Percentiles rank a stretch among this genome's conserved stretches.
phyloP scores from a whole-genome alignment of 1,139 yeast species.

The Sugiyamaella xylanicola region DNA sequence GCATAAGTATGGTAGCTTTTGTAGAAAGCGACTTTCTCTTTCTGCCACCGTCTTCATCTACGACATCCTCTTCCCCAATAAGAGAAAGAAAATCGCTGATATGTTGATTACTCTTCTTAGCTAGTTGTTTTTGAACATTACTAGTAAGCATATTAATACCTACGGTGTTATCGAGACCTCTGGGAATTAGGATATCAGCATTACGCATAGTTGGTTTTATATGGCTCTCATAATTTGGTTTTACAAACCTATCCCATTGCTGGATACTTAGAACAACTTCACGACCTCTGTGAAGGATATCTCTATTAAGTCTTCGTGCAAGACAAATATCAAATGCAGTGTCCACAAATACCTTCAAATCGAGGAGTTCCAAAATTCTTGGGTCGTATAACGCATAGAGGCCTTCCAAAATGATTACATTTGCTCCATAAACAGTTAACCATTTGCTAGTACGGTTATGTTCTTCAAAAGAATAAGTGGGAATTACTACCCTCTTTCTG shows the following conservation, averaged over 20 bases:
- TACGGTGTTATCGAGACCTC: slow-evolving; percentile 79
- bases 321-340: slow-evolving; percentile 92
- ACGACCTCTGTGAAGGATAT: slow-evolving; percentile 81
- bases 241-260: slow-evolving; percentile 90
- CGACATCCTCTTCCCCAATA: slow-evolving; percentile 44
- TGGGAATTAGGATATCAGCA: slow-evolving; percentile 86
- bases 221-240: slow-evolving; percentile 81
- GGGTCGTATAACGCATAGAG: slow-evolving; percentile 78
- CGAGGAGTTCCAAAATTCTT: slow-evolving; percentile 72
- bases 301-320: slow-evolving; percentile 84
- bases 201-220: slow-evolving; percentile 76
- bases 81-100: slow-evolving; percentile 58
- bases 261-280: slow-evolving; percentile 77
- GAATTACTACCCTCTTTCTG: slow-evolving; percentile 63
- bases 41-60: slow-evolving; percentile 4
- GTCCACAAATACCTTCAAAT: slow-evolving; percentile 85
- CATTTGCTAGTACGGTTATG: slow-evolving; percentile 74
- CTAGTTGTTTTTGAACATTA: slow-evolving; percentile 75
- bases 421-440: slow-evolving; percentile 88
- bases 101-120: slow-evolving; percentile 66
- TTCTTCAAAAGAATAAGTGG: slow-evolving; percentile 77
- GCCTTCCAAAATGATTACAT: slow-evolving; percentile 90
- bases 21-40: slow-evolving; percentile 15
- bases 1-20: slow-evolving; percentile 45
- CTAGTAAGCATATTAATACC: slow-evolving; percentile 79